Conservation (phyloP, 2,329 filamentous ascomycete genomes). For the Cladosporium velox region DNA sequence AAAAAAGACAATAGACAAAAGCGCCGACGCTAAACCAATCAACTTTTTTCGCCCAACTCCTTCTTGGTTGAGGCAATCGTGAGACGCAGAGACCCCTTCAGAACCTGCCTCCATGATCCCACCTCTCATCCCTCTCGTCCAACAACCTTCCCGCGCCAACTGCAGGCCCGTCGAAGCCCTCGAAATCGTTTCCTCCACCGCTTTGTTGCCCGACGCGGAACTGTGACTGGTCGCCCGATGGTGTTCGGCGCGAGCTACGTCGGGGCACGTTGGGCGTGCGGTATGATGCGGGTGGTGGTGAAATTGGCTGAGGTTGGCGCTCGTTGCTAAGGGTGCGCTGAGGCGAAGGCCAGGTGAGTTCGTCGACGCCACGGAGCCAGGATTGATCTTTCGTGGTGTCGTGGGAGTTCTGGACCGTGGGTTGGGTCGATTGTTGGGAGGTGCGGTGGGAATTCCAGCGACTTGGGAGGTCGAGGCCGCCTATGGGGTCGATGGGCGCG, state of each 20-base stretch:
- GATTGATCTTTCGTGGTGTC: slow-evolving; percentile 23
- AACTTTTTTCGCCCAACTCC: neutral
- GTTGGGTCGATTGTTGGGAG: slow-evolving; percentile 2
- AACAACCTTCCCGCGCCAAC: neutral
- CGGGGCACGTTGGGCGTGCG: slow-evolving; percentile 29
- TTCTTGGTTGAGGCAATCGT: no score
- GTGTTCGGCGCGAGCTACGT: slow-evolving; percentile 30
- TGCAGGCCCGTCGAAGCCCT: slow-evolving; percentile 28
- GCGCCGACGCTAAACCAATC: slow-evolving; percentile 7
- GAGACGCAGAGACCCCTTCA: neutral
- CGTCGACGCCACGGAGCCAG: slow-evolving; percentile 35
- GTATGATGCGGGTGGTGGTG: neutral
- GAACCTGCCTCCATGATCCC: slow-evolving; percentile 2
- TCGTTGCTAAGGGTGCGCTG: neutral
- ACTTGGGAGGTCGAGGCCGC: slow-evolving; percentile 35
- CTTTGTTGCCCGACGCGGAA: neutral
- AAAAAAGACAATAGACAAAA: neutral
- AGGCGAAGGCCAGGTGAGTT: slow-evolving; percentile 28
- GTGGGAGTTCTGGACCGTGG: neutral
- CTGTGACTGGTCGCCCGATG: slow-evolving; percentile 21
- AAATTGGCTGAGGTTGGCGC: neutral
- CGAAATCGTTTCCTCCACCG: slow-evolving; percentile 24
- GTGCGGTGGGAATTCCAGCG: slow-evolving; percentile 32
- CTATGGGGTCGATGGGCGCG: slow-evolving; percentile 33
- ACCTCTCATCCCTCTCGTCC: slow-evolving; percentile 3